A percentile compares a stretch with the other conserved stretches of the same genome.
These are phyloP conservation scores for Pontederia paniculata DNA, from an alignment of 176 grass and related monocot genomes.

Conservation along the genomic window DNA sequence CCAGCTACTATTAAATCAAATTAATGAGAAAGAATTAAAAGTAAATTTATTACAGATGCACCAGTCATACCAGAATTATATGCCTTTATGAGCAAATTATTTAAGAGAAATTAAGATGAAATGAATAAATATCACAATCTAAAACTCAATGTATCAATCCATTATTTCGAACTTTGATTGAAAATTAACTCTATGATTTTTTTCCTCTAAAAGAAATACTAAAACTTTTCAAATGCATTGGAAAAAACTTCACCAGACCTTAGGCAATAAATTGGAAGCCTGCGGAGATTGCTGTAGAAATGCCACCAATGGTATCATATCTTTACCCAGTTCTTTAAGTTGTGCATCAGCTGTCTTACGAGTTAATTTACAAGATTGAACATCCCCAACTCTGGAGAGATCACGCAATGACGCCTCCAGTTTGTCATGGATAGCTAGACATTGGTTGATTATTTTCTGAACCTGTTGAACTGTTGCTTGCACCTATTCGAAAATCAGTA, in stretches of 20 bases:
- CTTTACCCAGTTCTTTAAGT: constrained; percentile 81
- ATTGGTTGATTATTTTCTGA: constrained; percentile 59
- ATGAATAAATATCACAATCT: not conserved
- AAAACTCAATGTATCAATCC: no score
- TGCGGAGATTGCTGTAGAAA: constrained; percentile 69
- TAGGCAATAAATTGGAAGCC: constrained; percentile 76
- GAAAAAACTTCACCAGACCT: constrained; percentile 36
- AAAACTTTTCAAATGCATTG: no score
- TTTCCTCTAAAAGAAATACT: no score
- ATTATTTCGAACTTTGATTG: no score
- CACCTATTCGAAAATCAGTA: constrained; percentile 31
- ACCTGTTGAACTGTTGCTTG: constrained; percentile 65
- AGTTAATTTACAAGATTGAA: constrained; percentile 65
- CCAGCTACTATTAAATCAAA: no score
- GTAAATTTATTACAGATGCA: no score
- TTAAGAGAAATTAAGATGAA: not conserved
- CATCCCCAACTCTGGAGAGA: constrained; percentile 77
- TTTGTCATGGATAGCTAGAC: constrained; percentile 60
- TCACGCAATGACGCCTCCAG: constrained; percentile 67
- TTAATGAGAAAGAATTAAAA: no score
- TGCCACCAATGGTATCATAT: constrained; percentile 54
- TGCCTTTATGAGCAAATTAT: no score
- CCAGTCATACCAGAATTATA: no score
- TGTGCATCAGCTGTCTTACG: constrained; percentile 84
- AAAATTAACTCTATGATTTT: no score